Conservation (phyloP, 148 eudicot species). For the Rhododendron kiyosumense region DNA sequence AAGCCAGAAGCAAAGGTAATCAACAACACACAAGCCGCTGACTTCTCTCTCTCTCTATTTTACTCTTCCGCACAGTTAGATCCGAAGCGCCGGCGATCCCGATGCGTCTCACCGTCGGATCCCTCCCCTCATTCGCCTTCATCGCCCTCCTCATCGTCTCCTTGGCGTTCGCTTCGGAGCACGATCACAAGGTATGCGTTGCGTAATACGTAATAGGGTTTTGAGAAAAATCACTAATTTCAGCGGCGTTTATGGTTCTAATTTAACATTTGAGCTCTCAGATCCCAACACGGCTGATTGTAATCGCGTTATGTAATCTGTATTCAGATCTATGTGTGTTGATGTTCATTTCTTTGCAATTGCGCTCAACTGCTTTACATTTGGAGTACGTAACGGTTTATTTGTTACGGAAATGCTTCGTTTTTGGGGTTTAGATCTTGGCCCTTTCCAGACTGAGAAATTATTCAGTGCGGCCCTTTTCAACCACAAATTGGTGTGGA, state of each 20-base stretch:
- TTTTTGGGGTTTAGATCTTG: slow-evolving; percentile 7
- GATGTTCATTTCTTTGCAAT: neutral
- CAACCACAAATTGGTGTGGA: neutral
- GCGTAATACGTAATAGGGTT: neutral
- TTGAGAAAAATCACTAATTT: slow-evolving; percentile 11
- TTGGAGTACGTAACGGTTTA: neutral
- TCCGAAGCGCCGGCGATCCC: slow-evolving; percentile 26
- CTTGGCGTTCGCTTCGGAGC: slow-evolving; percentile 49
- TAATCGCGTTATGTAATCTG: neutral
- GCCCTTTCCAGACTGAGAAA: neutral
- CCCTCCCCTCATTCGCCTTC: slow-evolving; percentile 27
- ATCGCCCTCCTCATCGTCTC: slow-evolving; percentile 29
- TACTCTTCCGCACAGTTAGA: slow-evolving; percentile 4
- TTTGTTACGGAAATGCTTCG: neutral
- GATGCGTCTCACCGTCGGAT: slow-evolving; percentile 43
- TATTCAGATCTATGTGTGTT: slow-evolving; percentile 10
- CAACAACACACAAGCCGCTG: neutral
- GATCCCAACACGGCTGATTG: neutral
- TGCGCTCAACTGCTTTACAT: neutral
- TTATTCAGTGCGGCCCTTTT: neutral
- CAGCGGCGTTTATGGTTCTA: neutral
- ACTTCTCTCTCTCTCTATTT: neutral
- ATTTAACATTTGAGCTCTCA: neutral
- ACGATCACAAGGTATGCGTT: slow-evolving; percentile 62
- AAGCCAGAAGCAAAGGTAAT: neutral